Conservation (phyloP, 495 filamentous ascomycete species). For the Xylaria longipes region DNA sequence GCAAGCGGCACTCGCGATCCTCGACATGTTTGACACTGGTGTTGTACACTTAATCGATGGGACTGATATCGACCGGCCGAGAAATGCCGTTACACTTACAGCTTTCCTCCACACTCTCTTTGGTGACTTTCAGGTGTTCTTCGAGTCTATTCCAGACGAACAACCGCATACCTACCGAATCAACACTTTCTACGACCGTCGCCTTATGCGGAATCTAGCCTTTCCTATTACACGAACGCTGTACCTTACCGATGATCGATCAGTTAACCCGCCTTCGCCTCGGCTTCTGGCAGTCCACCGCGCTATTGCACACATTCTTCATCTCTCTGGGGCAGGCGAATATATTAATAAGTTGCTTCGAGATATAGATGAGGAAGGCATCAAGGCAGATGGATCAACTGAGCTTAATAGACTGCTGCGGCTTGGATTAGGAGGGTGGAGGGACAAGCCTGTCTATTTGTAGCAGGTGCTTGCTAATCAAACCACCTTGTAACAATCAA, state of each 20-base stretch:
- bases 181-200: slow-evolving; percentile 19
- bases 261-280: slow-evolving; percentile 41
- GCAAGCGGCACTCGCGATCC: slow-evolving; percentile 30
- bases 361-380: slow-evolving; percentile 38
- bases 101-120: slow-evolving; percentile 24
- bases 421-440: slow-evolving; percentile 32
- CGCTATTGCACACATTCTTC: slow-evolving; percentile 46
- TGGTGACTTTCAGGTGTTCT: slow-evolving; percentile 26
- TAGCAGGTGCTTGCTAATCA: background rate
- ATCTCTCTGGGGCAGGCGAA: slow-evolving; percentile 40
- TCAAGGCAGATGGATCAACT: slow-evolving; percentile 37
- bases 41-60: slow-evolving; percentile 30
- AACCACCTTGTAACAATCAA: too few relatives aligned
- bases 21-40: slow-evolving; percentile 31
- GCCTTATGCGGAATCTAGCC: background rate
- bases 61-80: slow-evolving; percentile 22
- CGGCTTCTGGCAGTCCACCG: slow-evolving; percentile 41
- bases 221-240: slow-evolving; percentile 37
- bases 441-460: background rate
- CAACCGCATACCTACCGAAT: slow-evolving; percentile 35
- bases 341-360: slow-evolving; percentile 42
- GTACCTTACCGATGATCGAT: slow-evolving; percentile 34
- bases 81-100: slow-evolving; percentile 29
- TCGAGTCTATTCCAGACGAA: slow-evolving; percentile 15
- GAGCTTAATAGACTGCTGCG: slow-evolving; percentile 27